Base-by-base conservation (phyloP, 1,284 basidiomycete genomes). In the Albatrellus sp. region DNA sequence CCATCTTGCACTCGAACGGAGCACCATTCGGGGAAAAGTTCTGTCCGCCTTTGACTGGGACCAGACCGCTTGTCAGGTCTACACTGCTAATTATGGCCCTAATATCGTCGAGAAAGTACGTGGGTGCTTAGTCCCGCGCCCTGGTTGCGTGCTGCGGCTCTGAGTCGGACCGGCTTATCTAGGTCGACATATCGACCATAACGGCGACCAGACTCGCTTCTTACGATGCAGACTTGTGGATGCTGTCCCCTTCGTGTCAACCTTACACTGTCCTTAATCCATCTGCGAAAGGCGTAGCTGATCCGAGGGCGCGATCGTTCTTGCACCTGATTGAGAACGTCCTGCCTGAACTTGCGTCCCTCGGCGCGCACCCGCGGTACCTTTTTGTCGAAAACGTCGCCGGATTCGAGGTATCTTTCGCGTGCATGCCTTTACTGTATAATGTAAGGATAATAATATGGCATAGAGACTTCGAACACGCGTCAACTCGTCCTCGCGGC, bases 191-290 rank as follows among this genome's bases (percentile, higher is more conserved):
- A 33, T 67, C 68, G 12, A 67, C 63, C 0, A 64, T 88, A 29
- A 65, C 67, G 10, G 68, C 75, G 2, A 40, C 57, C 5, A 57
- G 65, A 24, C 57, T 86, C n/a, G 60, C 66, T 20, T 40, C 49
- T 16, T 59, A 71, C 20, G 50, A 67, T 49, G 75, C 77, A 20
- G 59, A 76, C 49, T 54, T 84, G 5, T 87, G 84, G 82, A 68
- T 87, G 19, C 58, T 86, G 34, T 87, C 84, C 0, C 84, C 83
- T 4, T 75, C 83, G 8, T 88, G 85, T 55, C 84, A 87, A 54
- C 84, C 84, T 0, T 88, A 87, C 53, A 87, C 84, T 0, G 72
- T 85, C 1, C 64, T 88, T 44, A 86, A 85, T 54, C 76, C 81
- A 2, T 64, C 68, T 17, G 77, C 81, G 8, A 78, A 77, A 63